Conservation (phyloP, 257 asterid genomes). For the Avicennia marina region DNA sequence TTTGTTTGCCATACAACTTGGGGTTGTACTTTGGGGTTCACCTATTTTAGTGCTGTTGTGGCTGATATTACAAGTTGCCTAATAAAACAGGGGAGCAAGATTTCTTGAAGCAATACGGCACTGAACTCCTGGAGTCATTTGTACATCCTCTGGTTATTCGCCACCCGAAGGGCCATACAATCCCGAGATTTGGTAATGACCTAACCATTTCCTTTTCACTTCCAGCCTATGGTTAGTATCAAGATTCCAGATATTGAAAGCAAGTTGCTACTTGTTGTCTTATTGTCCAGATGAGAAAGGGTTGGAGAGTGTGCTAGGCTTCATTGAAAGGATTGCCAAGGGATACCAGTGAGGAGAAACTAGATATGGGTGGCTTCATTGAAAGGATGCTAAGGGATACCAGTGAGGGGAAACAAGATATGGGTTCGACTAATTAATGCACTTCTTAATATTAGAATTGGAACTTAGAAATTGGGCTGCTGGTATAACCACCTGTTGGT, state of each 20-base stretch:
- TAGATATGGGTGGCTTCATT: too few relatives aligned
- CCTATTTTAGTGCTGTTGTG: background rate
- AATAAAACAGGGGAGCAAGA: slow-evolving; percentile 64
- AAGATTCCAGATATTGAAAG: background rate
- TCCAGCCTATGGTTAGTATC: too few relatives aligned
- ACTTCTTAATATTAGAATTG: too few relatives aligned
- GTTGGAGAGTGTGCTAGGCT: slow-evolving; percentile 46
- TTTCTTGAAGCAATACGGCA: slow-evolving; percentile 56
- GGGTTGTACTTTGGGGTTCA: background rate
- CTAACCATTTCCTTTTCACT: background rate
- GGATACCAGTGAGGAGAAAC: too few relatives aligned
- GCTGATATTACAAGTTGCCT: too few relatives aligned
- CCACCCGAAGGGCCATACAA: slow-evolving; percentile 82
- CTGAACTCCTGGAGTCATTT: slow-evolving; percentile 50
- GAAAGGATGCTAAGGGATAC: too few relatives aligned
- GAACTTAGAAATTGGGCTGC: too few relatives aligned
- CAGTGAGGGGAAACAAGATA: too few relatives aligned
- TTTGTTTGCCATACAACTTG: too few relatives aligned
- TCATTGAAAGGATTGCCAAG: slow-evolving; percentile 53
- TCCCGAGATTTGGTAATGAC: slow-evolving; percentile 86
- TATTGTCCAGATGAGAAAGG: slow-evolving; percentile 42
- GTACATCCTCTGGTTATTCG: slow-evolving; percentile 66
- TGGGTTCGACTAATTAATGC: too few relatives aligned
- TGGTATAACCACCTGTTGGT: too few relatives aligned
- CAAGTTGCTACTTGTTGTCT: background rate